A percentile compares a stretch with the other conserved stretches of the same genome.
phyloP scores from a whole-genome alignment of 2,329 filamentous ascomycete genomes.

The Cercospora sp. region DNA sequence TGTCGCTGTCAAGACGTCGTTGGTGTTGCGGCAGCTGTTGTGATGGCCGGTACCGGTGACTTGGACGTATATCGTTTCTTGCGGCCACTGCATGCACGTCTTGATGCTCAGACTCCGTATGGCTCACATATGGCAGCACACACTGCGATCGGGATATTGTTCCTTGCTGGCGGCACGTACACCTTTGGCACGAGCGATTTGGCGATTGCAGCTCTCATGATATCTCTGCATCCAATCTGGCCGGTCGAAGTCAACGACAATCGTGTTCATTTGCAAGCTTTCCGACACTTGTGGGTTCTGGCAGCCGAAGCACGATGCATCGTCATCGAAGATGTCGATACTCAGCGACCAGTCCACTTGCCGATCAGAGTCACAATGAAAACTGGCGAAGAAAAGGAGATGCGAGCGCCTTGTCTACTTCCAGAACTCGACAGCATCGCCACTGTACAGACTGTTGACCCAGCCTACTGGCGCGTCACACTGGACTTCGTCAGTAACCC shows the following conservation, averaged over 20 bases:
- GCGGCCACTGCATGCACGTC: slow-evolving; percentile 81
- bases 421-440: slow-evolving; percentile 65
- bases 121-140: slow-evolving; percentile 92
- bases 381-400: slow-evolving; percentile 31
- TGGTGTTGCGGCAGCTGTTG: slow-evolving; percentile 76
- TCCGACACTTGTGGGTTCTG: slow-evolving; percentile 95
- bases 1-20: slow-evolving; percentile 89
- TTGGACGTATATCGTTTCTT: slow-evolving; percentile 80
- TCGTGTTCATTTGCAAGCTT: slow-evolving; percentile 89
- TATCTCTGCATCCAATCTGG: slow-evolving; percentile 92
- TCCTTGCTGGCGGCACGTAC: slow-evolving; percentile 87
- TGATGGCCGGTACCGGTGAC: slow-evolving; percentile 97
- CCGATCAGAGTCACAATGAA: slow-evolving; percentile 35
- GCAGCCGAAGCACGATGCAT: slow-evolving; percentile 88
- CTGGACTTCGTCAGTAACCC: slow-evolving; percentile 70
- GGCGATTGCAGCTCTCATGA: slow-evolving; percentile 80
- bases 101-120: slow-evolving; percentile 81
- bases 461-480: slow-evolving; percentile 77
- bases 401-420: slow-evolving; percentile 60
- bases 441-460: slow-evolving; percentile 62
- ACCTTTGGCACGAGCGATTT: slow-evolving; percentile 88
- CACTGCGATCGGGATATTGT: slow-evolving; percentile 85
- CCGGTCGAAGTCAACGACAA: slow-evolving; percentile 90
- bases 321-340: slow-evolving; percentile 82
- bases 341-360: slow-evolving; percentile 69